Percentiles rank a stretch among this genome's conserved stretches.
Conservation (phyloP, 2,329 filamentous ascomycete species). For the Monilinia aucupariae region DNA sequence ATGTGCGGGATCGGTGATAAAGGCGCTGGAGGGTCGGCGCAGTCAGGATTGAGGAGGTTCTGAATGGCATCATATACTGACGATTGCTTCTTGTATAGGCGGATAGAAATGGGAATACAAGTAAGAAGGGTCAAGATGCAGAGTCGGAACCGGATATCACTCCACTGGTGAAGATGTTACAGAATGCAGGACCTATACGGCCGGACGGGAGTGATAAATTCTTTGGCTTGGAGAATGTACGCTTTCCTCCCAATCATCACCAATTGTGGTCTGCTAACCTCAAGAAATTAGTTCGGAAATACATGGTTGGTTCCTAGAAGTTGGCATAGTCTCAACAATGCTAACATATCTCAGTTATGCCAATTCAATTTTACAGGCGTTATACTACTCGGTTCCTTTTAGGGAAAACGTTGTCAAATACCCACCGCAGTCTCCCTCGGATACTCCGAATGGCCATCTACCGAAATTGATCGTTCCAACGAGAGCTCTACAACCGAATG, state of each 20-base stretch:
- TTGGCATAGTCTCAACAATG: background rate
- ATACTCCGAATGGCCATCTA: slow-evolving; percentile 58
- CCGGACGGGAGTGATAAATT: slow-evolving; percentile 94
- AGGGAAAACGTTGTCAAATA: slow-evolving; percentile 92
- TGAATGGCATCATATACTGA: slow-evolving; percentile 20
- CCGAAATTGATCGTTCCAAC: slow-evolving; percentile 56
- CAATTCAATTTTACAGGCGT: slow-evolving; percentile 95
- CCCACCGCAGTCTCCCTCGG: slow-evolving; percentile 64
- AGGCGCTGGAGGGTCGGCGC: background rate
- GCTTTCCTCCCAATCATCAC: slow-evolving; percentile 36
- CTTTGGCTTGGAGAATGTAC: slow-evolving; percentile 95
- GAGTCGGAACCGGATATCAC: slow-evolving; percentile 48
- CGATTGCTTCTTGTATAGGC: slow-evolving; percentile 20
- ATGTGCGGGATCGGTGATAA: background rate
- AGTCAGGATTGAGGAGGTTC: background rate
- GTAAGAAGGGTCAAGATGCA: slow-evolving; percentile 33
- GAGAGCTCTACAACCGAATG: slow-evolving; percentile 43
- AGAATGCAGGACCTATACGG: slow-evolving; percentile 73
- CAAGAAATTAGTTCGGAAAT: slow-evolving; percentile 72
- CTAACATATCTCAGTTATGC: slow-evolving; percentile 66
- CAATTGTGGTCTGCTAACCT: slow-evolving; percentile 25
- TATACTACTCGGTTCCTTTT: slow-evolving; percentile 93
- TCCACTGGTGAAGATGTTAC: slow-evolving; percentile 68
- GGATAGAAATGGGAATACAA: slow-evolving; percentile 23
- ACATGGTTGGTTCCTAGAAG: slow-evolving; percentile 65